Conservation (phyloP, 2,329 filamentous ascomycete genomes). For the Aspergillus sergii region DNA sequence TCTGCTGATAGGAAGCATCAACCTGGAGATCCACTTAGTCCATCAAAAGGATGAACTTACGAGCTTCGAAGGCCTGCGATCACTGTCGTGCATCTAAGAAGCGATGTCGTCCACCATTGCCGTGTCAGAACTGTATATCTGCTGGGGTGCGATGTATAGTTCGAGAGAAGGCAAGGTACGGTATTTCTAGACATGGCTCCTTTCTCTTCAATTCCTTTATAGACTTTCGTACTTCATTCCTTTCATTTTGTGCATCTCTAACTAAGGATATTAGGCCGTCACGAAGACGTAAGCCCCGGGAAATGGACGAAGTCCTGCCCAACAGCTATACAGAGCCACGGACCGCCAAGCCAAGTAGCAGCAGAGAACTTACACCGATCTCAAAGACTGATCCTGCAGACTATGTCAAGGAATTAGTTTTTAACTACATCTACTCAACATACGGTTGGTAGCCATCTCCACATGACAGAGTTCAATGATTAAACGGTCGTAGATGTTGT, state of each 20-base stretch:
- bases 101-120: background rate
- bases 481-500: background rate
- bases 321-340: background rate
- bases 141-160: conserved; percentile 5
- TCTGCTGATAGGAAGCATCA: background rate
- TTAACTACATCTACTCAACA: conserved; percentile 1
- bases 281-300: background rate
- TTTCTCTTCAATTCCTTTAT: background rate
- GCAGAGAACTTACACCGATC: background rate
- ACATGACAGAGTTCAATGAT: background rate
- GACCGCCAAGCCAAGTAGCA: background rate
- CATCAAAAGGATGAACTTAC: background rate
- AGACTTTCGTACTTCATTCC: background rate
- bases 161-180: conserved; percentile 1
- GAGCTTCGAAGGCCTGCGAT: conserved; percentile 2
- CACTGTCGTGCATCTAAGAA: conserved; percentile 4
- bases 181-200: background rate
- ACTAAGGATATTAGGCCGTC: background rate
- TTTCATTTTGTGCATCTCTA: background rate
- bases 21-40: background rate
- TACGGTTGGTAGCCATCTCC: background rate
- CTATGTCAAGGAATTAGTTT: background rate
- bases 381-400: conserved; percentile 1
- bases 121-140: background rate
- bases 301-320: background rate